These are phyloP conservation scores for Coniochaeta sp. DNA, from an alignment of 2,329 filamentous ascomycete species.

Conservation along the genomic window DNA sequence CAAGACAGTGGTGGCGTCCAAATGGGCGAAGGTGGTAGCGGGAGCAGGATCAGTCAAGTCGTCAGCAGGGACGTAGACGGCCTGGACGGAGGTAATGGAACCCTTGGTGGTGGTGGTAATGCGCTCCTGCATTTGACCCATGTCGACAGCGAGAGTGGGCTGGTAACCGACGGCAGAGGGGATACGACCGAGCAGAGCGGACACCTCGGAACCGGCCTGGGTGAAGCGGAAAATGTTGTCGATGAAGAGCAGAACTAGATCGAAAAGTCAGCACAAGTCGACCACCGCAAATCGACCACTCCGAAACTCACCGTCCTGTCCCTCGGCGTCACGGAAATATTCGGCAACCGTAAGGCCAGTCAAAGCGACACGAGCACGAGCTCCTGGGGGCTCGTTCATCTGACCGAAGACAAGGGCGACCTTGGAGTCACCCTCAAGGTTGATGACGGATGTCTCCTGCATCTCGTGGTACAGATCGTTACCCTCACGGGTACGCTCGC, in stretches of 20 bases:
- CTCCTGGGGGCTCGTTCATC: slow-evolving; percentile 99
- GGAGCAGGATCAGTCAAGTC: slow-evolving; percentile 99
- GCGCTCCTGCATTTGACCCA: slow-evolving; percentile 99
- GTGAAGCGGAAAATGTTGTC: slow-evolving; percentile 99
- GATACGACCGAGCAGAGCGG: slow-evolving; percentile 97
- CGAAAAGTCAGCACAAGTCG: neutral
- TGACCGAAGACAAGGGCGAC: slow-evolving; percentile 99
- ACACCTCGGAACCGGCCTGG: slow-evolving; percentile 99
- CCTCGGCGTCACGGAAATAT: slow-evolving; percentile 69
- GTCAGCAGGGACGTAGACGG: slow-evolving; percentile 99
- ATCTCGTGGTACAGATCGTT: slow-evolving; percentile 99
- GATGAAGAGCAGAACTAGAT: slow-evolving; percentile 89
- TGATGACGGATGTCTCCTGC: slow-evolving; percentile 99
- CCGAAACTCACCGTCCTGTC: slow-evolving; percentile 70
- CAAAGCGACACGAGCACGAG: slow-evolving; percentile 98
- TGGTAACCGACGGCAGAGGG: slow-evolving; percentile 99
- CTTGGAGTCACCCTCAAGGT: slow-evolving; percentile 99
- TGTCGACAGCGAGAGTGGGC: slow-evolving; percentile 95
- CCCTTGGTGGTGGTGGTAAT: slow-evolving; percentile 99
- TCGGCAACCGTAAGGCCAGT: slow-evolving; percentile 75
- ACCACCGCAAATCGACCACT: neutral
- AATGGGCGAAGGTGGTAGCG: slow-evolving; percentile 98
- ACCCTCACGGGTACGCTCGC: slow-evolving; percentile 99
- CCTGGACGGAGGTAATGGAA: slow-evolving; percentile 99
- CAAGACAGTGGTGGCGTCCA: slow-evolving; percentile 99